Base-by-base conservation (phyloP, 495 filamentous ascomycete genomes). In the Penicillium longicatenatum region DNA sequence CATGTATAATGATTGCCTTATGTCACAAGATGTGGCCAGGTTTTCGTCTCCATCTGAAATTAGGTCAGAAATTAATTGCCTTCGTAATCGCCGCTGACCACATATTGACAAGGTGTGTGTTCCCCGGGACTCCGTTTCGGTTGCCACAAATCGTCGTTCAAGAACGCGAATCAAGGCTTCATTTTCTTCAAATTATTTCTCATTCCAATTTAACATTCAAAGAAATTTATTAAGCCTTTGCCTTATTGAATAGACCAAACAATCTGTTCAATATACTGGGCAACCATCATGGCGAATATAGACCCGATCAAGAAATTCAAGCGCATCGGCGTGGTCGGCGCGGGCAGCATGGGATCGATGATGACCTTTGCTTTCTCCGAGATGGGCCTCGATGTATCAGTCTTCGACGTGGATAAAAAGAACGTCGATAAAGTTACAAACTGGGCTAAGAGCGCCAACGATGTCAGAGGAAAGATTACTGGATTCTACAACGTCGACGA, bases 361-460 rank as follows among this genome's bases (percentile, higher is more conserved):
- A 86, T 89, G 81, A 72, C 83, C n/a, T 76, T 89, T 22, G 77
- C 84, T 9, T 83, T 91, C 51, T 82, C 84, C 5, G 86, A 89
- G 58, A 63, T 84, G 2, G 85, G 81, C 5, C 69, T 86, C 21
- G 68, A 78, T 9, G 86, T 90, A n/a, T 83, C 76, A 4, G 67
- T 89, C 16, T 82, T 81, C 67, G 87, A 89, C 63, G 79, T 82
- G 1, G 75, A 72, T 1, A 70, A 74, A 30, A 56, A 77, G 4
- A 81, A 77, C 41, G 73, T 87, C 43, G 75, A 86, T 11, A 62
- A 74, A 30, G 53, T 75, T 2, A 54, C 66, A 16, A 48, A 64
- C 6, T 54, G 55, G 53, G 60, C 61, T 5, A 66, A 60, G 30
- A 52, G 62, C 6, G 58, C 60, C 14, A 63, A 66, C 16, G 31